A percentile compares a stretch with the other conserved stretches of the same genome.
phyloP scores from a whole-genome alignment of 768 basidiomycete species.

The Suillus ampliporus region DNA sequence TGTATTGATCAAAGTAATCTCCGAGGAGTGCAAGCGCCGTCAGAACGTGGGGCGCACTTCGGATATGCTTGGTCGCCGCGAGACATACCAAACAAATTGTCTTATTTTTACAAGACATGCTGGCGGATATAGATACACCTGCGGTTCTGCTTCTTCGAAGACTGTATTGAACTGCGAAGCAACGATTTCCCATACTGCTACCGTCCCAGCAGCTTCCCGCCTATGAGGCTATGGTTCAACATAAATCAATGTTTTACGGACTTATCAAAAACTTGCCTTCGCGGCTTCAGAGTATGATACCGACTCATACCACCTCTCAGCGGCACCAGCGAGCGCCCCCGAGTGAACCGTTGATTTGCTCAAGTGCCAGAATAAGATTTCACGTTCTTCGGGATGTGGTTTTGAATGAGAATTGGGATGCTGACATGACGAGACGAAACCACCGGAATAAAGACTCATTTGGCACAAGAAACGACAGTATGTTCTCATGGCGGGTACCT shows the following conservation, averaged over 20 bases:
- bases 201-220: not conserved
- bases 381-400: not conserved
- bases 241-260: not conserved
- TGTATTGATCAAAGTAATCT: not conserved
- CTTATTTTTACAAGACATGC: not conserved
- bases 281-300: not conserved
- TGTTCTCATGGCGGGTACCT: not conserved
- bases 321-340: not conserved
- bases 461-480: not conserved
- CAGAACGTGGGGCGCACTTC: not conserved
- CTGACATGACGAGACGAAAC: not conserved
- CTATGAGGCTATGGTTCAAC: not conserved
- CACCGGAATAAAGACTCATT: not conserved
- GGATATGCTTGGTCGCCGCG: not conserved
- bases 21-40: not conserved
- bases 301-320: not conserved
- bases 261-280: not conserved
- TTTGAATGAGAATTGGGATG: not conserved
- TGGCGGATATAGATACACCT: not conserved
- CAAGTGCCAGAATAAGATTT: not conserved
- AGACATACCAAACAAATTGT: not conserved
- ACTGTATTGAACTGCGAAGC: not conserved
- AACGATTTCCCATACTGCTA: not conserved
- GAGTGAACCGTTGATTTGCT: not conserved
- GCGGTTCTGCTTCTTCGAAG: not conserved